Evolutionary conservation across 1,139 yeast species (phyloP), one percentile per base, ranked within the genome.

Genomic region (Taphrina flavorubra): DNA sequence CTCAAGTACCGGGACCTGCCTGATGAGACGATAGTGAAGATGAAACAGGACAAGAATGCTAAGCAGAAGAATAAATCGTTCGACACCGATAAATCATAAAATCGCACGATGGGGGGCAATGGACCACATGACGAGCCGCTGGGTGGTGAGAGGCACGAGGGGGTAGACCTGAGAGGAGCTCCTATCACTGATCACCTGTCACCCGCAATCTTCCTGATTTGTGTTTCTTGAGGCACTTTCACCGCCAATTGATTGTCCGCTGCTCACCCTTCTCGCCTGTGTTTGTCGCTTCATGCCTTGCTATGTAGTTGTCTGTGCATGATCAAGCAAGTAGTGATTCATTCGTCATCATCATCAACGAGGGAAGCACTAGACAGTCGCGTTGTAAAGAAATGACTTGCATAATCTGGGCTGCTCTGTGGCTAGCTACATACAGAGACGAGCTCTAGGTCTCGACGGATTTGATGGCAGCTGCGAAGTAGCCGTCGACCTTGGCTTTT

Each of bases 381-480:
- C 31, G 4, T 2, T 25, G 31, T 25, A 25, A 4, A 25, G 31
- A 25, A 4, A 25, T 25, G 31, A 25, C 31, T 25, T 25, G 31
- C 31, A 25, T 25, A 25, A 39, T 39, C 42, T 11, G 42, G 6
- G 14, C 14, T 14, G 42, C 42, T 39, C 14, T 14, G 14, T 39
- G 14, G 14, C 14, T 11, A 10, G 14, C 11, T 39, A 39, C 14
- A 11, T 11, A 14, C 11, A 11, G 14, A 14, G 11, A 14, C 42
- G 14, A 39, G 18, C 11, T 49, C 53, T 49, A 49, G 6, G 53
- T 11, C 20, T 49, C 53, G n/a, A 34, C 58, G 13, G 58, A 53
- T 18, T 56, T 56, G 47, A 56, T 40, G n/a, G 60, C 34, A 18
- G 14, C 36, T 10, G 37, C 49, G 20, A 56, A 56, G 49, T 56